phyloP scores from a whole-genome alignment of 306 rosid species.

The Astragalus glycyphyllos region DNA sequence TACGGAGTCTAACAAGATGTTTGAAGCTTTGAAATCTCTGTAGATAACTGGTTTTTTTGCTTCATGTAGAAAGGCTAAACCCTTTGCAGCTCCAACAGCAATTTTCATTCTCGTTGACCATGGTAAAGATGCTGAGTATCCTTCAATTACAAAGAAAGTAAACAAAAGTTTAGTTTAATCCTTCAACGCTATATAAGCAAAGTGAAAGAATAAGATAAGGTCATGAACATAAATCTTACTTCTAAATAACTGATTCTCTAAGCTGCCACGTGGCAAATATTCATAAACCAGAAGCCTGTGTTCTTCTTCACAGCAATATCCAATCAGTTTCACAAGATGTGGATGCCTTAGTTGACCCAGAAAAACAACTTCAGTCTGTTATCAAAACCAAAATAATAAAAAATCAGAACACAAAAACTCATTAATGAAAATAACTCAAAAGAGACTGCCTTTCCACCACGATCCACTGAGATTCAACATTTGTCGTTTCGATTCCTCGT shows the following conservation, averaged over 20 bases:
- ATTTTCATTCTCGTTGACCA: constrained; percentile 98
- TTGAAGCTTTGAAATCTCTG: constrained; percentile 93
- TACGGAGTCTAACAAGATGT: constrained; percentile 87
- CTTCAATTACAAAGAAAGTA: constrained; percentile 46
- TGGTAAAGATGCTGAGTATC: constrained; percentile 73
- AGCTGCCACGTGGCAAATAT: constrained; percentile 94
- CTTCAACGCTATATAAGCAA: neutral
- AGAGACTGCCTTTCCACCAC: no score
- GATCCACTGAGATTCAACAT: no score
- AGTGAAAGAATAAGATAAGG: neutral
- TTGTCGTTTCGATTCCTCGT: no score
- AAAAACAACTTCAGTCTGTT: constrained; percentile 89
- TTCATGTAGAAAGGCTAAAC: constrained; percentile 83
- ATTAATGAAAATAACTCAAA: no score
- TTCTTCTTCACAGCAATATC: constrained; percentile 96
- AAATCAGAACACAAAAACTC: constrained; percentile 29
- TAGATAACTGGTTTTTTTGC: constrained; percentile 89
- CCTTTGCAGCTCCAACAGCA: constrained; percentile 95
- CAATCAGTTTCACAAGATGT: constrained; percentile 87
- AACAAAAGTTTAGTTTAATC: constrained; percentile 1
- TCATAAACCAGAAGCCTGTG: constrained; percentile 85
- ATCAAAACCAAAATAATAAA: neutral
- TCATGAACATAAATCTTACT: constrained; percentile 51
- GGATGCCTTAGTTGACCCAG: constrained; percentile 87
- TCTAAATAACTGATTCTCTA: constrained; percentile 91